Percentiles rank a stretch among this genome's conserved stretches.
Conservation (phyloP, 1,284 basidiomycete species). For the Phaffia rhodozyma region DNA sequence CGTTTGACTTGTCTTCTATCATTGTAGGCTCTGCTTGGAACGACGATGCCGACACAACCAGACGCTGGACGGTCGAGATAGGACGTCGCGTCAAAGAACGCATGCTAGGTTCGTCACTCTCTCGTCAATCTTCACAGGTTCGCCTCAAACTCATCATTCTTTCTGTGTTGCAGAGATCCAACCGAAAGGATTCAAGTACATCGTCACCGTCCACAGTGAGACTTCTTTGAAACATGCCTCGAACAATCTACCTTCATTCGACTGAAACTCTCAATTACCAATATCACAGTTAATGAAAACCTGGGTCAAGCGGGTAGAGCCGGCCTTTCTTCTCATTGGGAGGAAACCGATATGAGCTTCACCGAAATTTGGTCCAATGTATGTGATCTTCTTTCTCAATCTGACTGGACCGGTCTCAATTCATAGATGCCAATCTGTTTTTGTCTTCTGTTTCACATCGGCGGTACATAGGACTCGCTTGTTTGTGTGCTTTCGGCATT, state of each 20-base stretch:
- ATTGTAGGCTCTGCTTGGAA: not conserved
- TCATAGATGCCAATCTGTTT: not conserved
- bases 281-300: conserved; percentile 4
- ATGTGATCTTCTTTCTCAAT: not conserved
- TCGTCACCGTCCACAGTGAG: conserved; percentile 1
- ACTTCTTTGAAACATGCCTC: not conserved
- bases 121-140: not conserved
- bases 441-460: not conserved
- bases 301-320: conserved; percentile 10
- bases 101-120: not conserved
- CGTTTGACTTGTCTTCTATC: no score
- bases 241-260: not conserved
- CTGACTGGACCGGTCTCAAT: not conserved
- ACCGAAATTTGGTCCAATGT: conserved; percentile 1
- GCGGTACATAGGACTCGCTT: not conserved
- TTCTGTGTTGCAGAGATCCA: not conserved
- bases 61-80: not conserved
- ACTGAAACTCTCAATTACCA: not conserved
- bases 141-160: not conserved
- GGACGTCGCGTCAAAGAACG: not conserved
- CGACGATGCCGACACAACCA: not conserved
- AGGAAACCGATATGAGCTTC: not conserved
- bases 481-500: conserved; percentile 7
- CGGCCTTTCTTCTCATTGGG: conserved; percentile 7
- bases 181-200: conserved; percentile 7